Percentiles rank a stretch among this genome's conserved stretches.
Evolutionary conservation across 2,329 filamentous ascomycete species (phyloP).

Genomic region (Xylaria sp.): DNA sequence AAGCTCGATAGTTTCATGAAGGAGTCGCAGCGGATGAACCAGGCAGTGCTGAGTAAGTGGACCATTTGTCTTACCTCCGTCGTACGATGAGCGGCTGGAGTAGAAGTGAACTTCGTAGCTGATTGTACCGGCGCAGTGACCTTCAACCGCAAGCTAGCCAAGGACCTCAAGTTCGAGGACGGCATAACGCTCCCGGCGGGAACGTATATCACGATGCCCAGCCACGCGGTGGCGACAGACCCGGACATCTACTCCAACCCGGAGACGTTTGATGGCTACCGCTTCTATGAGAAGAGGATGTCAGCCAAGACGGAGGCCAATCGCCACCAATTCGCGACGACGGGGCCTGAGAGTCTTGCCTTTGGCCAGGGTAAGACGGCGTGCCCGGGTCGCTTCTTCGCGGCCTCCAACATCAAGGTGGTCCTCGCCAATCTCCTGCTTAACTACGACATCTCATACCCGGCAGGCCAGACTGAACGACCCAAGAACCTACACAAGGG

Average conservation of each 20-base stretch:
- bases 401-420: constrained; percentile 21
- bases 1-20: constrained; percentile 22
- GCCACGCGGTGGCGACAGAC: constrained; percentile 16
- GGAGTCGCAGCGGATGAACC: constrained; percentile 23
- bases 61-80: neutral
- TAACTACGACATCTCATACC: constrained; percentile 19
- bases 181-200: constrained; percentile 17
- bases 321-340: constrained; percentile 20
- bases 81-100: neutral
- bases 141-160: constrained; percentile 19
- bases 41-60: constrained; percentile 20
- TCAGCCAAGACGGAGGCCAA: constrained; percentile 20
- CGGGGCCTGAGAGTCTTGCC: constrained; percentile 17
- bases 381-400: constrained; percentile 20
- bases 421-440: constrained; percentile 18
- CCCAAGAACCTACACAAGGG: constrained; percentile 21
- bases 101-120: neutral
- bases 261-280: constrained; percentile 17
- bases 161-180: constrained; percentile 16
- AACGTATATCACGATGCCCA: constrained; percentile 20
- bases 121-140: constrained; percentile 14
- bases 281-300: constrained; percentile 21
- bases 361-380: constrained; percentile 22
- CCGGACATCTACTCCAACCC: constrained; percentile 21
- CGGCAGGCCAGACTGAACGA: constrained; percentile 18